phyloP scores from a whole-genome alignment of 2,329 filamentous ascomycete species.

The Exophiala phaeomuriformis region DNA sequence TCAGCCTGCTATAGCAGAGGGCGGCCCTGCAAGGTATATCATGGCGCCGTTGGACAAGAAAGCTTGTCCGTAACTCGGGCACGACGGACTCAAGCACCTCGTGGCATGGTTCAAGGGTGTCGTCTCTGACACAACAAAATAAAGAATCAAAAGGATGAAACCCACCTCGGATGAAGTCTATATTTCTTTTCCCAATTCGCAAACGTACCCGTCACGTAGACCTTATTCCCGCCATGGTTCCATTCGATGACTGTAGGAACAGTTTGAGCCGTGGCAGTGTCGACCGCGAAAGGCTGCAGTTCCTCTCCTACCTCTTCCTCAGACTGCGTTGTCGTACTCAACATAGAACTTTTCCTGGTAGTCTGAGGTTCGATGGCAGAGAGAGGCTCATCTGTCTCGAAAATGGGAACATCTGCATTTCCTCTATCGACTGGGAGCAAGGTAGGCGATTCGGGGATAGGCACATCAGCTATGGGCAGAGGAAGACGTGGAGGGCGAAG shows the following conservation, averaged over 20 bases:
- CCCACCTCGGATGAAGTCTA: slow-evolving; percentile 75
- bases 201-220: slow-evolving; percentile 91
- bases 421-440: slow-evolving; percentile 60
- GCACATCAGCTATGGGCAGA: slow-evolving; percentile 87
- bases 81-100: no score
- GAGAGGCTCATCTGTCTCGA: slow-evolving; percentile 41
- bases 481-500: slow-evolving; percentile 71
- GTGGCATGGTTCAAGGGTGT: not conserved
- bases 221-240: slow-evolving; percentile 72
- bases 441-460: slow-evolving; percentile 85
- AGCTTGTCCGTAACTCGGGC: not conserved
- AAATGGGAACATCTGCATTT: slow-evolving; percentile 48
- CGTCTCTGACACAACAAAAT: slow-evolving; percentile 12
- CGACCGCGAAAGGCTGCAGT: slow-evolving; percentile 53
- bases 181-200: slow-evolving; percentile 97
- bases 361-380: slow-evolving; percentile 44
- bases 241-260: slow-evolving; percentile 83
- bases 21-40: not conserved
- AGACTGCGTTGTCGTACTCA: slow-evolving; percentile 56
- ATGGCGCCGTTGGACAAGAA: not conserved
- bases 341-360: slow-evolving; percentile 50
- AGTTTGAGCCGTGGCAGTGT: slow-evolving; percentile 60
- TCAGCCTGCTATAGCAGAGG: slow-evolving; percentile 30
- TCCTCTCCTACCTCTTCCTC: slow-evolving; percentile 71
- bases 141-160: slow-evolving; percentile 28